A percentile compares a stretch with the other conserved stretches of the same genome.
phyloP scores from a whole-genome alignment of 495 filamentous ascomycete genomes.

The Tuber microsphaerosporum region DNA sequence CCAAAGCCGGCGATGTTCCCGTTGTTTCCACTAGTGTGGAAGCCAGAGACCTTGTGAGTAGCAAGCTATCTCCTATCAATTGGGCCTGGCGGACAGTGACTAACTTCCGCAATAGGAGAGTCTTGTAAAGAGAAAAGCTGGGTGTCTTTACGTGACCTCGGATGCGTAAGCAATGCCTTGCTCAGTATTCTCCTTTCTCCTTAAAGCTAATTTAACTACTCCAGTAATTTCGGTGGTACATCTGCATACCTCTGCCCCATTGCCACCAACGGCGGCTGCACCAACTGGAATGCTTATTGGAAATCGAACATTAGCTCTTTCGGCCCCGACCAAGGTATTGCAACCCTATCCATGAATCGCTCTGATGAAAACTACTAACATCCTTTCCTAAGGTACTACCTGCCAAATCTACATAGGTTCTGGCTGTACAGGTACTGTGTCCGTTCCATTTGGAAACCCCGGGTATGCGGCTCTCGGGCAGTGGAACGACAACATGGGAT shows the following conservation, averaged over 20 bases:
- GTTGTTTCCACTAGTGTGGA: background rate
- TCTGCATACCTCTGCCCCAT: background rate
- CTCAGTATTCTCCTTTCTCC: no score
- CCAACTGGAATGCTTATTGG: background rate
- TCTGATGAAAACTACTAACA: background rate
- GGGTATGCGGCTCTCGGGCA: background rate
- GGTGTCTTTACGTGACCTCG: background rate
- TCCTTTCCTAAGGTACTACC: background rate
- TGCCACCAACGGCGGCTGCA: background rate
- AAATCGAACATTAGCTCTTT: background rate
- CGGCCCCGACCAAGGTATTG: background rate
- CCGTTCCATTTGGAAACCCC: background rate
- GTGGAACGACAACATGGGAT: background rate
- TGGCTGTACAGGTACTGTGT: fast-evolving
- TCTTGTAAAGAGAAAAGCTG: background rate
- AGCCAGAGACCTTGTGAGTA: background rate
- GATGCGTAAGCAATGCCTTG: background rate
- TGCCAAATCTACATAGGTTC: background rate
- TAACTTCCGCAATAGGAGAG: background rate
- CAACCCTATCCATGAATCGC: background rate
- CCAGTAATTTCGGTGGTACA: background rate
- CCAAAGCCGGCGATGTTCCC: background rate
- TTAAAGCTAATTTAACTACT: background rate
- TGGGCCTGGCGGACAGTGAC: background rate
- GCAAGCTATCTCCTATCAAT: background rate